Evolutionary conservation across 805 yeast genomes (phyloP).

Genomic region (Monosporozyma unispora): DNA sequence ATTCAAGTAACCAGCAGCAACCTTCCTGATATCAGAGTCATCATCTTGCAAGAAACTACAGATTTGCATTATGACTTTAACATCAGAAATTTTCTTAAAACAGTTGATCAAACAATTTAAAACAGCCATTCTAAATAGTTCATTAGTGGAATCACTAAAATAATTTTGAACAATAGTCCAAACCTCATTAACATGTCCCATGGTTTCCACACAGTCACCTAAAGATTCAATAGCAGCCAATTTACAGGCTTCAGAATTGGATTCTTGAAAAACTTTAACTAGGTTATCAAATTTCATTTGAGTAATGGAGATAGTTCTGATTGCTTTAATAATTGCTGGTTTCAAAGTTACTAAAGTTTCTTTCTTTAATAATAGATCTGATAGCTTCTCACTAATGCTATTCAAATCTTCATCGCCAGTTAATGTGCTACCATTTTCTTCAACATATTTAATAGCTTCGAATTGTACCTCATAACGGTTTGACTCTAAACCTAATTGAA

Average conservation of each 20-base stretch:
- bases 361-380: constrained; percentile 20
- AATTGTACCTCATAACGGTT: constrained; percentile 39
- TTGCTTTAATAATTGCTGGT: constrained; percentile 33
- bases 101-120: constrained; percentile 16
- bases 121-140: constrained; percentile 18
- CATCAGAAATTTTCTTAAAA: constrained; percentile 2
- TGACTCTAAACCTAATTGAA: constrained; percentile 33
- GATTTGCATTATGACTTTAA: constrained; percentile 18
- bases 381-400: constrained; percentile 10
- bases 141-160: constrained; percentile 18
- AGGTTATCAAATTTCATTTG: constrained; percentile 14
- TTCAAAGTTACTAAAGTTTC: constrained; percentile 38
- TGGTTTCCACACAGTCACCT: constrained; percentile 35
- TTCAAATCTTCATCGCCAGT: background rate
- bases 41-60: constrained; percentile 51
- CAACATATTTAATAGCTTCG: constrained; percentile 31
- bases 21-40: constrained; percentile 48
- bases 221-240: constrained; percentile 43
- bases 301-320: constrained; percentile 20
- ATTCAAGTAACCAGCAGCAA: constrained; percentile 37
- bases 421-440: background rate
- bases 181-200: constrained; percentile 7
- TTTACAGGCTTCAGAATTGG: constrained; percentile 38
- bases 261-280: constrained; percentile 20
- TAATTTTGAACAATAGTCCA: constrained; percentile 8